Base-by-base conservation (phyloP, 345 rosid genomes). In the Acer campestre region DNA sequence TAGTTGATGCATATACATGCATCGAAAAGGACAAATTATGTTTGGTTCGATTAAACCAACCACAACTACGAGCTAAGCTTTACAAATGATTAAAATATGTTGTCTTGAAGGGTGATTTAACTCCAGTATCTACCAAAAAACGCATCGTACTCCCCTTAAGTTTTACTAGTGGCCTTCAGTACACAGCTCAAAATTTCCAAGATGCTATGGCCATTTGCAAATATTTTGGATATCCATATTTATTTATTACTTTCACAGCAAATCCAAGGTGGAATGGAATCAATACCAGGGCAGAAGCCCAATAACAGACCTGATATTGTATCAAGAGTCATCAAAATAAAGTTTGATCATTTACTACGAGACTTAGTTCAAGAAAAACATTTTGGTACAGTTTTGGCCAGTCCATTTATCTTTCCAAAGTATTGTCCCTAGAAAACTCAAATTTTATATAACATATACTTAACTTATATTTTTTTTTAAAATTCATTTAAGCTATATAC, bases 171-270 rank as follows among this genome's bases (percentile, higher is more conserved):
- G 38, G 77, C 8, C 77, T 53, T 1, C 14, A 69, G 3, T 55
- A 70, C 22, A 64, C 63, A 66, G 10, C 38, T 31, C 38, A 31
- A 31, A 31, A 4, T 31, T 31, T 31, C 7, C 2, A 9, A 80
- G n/a, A 56, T 80, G 46, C 35, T 35, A 70, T 49, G 80, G 61
- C 40, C 53, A 73, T 63, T 35, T 76, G 22, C 49, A 22, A 51
- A 0, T 25, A 1, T n/a, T 13, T 7, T 1, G 38, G 72, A 1
- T 20, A 49, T 49, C 81, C 65, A 6, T 42, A 78, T 65, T 29
- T 71, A 0, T 79, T 79, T n/a, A n/a, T 79, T 1, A 79, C 77
- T 2, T 72, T 79, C 18, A 79, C 77, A 0, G 35, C 44, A 7
- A 79, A 79, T 48, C 56, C 46, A 18, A 72, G 73, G 2, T 79